A percentile compares a stretch with the other conserved stretches of the same genome.
phyloP scores from a whole-genome alignment of 2,329 filamentous ascomycete species.

The Trichoderma sp. region DNA sequence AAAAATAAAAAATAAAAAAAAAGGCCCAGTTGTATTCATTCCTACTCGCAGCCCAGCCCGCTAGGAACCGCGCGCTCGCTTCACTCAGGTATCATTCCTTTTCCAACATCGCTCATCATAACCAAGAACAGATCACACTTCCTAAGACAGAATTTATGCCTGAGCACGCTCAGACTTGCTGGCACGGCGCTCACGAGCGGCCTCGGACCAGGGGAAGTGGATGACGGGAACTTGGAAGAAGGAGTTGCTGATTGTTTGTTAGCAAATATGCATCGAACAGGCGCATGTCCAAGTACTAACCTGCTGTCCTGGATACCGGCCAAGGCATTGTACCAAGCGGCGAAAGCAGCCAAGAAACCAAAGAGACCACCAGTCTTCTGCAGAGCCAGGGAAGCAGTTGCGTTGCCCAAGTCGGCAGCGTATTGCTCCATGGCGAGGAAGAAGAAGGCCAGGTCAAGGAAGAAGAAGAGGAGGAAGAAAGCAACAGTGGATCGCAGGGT shows the following conservation, averaged over 20 bases:
- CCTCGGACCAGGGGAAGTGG: slow-evolving; percentile 92
- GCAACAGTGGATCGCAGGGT: slow-evolving; percentile 74
- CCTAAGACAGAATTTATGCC: slow-evolving; percentile 16
- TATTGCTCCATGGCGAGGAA: slow-evolving; percentile 65
- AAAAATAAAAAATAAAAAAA: slow-evolving; percentile 12
- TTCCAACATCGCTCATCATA: slow-evolving; percentile 14
- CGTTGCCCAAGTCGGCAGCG: slow-evolving; percentile 50
- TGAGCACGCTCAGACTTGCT: slow-evolving; percentile 40
- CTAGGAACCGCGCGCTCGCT: slow-evolving; percentile 3
- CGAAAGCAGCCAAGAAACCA: slow-evolving; percentile 75
- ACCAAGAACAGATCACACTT: background rate
- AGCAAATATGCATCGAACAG: slow-evolving; percentile 25
- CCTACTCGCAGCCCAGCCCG: slow-evolving; percentile 8
- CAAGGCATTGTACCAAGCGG: slow-evolving; percentile 84
- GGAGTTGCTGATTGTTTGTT: slow-evolving; percentile 58
- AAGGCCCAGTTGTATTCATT: background rate
- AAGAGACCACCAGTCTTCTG: slow-evolving; percentile 74
- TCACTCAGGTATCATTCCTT: slow-evolving; percentile 16
- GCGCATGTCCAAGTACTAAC: slow-evolving; percentile 39
- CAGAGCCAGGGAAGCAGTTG: slow-evolving; percentile 45
- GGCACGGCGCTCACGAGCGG: slow-evolving; percentile 59
- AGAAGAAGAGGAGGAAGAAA: slow-evolving; percentile 76
- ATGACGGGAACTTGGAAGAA: slow-evolving; percentile 92
- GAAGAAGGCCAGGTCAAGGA: slow-evolving; percentile 72
- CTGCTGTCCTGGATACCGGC: slow-evolving; percentile 74